Evolutionary conservation across 2,329 filamentous ascomycete genomes (phyloP), one percentile per base, ranked within the genome.

Genomic region (Graphilbum fragrans): DNA sequence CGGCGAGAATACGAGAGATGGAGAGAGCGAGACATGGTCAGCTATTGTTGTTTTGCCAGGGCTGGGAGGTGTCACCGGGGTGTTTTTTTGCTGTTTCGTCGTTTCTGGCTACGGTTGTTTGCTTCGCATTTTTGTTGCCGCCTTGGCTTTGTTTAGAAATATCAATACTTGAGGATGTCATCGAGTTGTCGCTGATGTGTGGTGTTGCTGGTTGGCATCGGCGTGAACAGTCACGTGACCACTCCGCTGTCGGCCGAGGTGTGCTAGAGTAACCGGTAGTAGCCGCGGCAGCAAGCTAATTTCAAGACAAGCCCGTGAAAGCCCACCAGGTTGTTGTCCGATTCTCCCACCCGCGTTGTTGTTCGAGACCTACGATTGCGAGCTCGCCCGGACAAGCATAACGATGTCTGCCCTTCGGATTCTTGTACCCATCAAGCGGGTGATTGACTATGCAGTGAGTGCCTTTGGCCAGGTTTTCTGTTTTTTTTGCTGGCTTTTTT

Each of bases 371-470:
- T 8, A 27, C 5, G 7, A 31, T 14, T 5, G 29, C 8, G 8
- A 10, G 29, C 12, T 9, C 12, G 5, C n/a, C 14, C n/a, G 29
- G 29, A 9, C 29, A 31, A 5, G 5, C 14, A 7, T 5, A 31
- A 31, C 6, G n/a, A 79, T 80, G 75, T 77, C 75, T 53, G 68
- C 73, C 42, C 64, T 86, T 53, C 70, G 82, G 59, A 87, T 88
- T 61, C 71, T 88, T 47, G 82, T 88, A 4, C 83, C 83, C 61
- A 68, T 88, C 37, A 88, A 88, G 69, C 69, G 83, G 76, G 83
- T 88, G 39, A 86, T 88, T 67, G 83, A 88, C 72, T 87, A 86
- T 74, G 82, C 83, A 53, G 82, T 86, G 66, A 58, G 77, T 42
- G n/a, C n/a, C 11, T 9, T 4, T 12, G 32, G 3, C 7, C 18